Percentiles rank a stretch among this genome's conserved stretches.
phyloP scores from a whole-genome alignment of 2,329 filamentous ascomycete genomes.

The Metarhizium rileyi region DNA sequence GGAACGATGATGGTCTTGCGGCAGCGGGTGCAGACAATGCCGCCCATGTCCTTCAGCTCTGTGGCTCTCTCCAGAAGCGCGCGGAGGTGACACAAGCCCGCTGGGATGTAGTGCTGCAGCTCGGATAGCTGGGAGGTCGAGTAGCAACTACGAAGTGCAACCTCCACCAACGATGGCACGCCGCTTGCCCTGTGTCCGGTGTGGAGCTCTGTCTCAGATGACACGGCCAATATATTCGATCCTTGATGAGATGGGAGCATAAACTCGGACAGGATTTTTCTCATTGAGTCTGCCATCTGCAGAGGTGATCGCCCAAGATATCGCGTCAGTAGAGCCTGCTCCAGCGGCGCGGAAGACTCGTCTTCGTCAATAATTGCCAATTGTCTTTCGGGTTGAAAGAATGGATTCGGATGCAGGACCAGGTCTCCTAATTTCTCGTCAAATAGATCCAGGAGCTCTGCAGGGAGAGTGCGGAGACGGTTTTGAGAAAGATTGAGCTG shows the following conservation, averaged over 20 bases:
- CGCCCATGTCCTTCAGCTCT: constrained; percentile 36
- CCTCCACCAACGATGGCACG: constrained; percentile 42
- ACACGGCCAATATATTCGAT: constrained; percentile 14
- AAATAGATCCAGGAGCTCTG: constrained; percentile 51
- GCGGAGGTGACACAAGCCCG: constrained; percentile 29
- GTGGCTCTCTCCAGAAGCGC: constrained; percentile 30
- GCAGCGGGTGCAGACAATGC: constrained; percentile 43
- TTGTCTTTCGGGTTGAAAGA: constrained; percentile 32
- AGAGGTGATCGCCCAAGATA: constrained; percentile 21
- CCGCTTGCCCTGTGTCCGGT: constrained; percentile 14
- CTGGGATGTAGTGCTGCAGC: constrained; percentile 32
- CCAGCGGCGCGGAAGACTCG: background rate
- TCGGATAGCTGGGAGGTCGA: constrained; percentile 31
- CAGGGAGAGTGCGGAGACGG: constrained; percentile 48
- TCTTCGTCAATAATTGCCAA: constrained; percentile 4
- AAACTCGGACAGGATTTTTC: constrained; percentile 21
- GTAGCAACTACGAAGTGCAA: constrained; percentile 37
- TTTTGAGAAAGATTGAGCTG: constrained; percentile 61
- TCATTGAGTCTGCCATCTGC: constrained; percentile 21
- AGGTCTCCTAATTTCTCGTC: constrained; percentile 39
- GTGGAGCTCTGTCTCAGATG: constrained; percentile 7
- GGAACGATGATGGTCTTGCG: constrained; percentile 38
- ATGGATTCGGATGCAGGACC: constrained; percentile 54
- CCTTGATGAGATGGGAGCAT: constrained; percentile 15
- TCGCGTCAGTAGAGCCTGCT: constrained; percentile 15